Evolutionary conservation across 1,284 basidiomycete genomes (phyloP), one percentile per base, ranked within the genome.

Genomic region (Naganishia sp.): DNA sequence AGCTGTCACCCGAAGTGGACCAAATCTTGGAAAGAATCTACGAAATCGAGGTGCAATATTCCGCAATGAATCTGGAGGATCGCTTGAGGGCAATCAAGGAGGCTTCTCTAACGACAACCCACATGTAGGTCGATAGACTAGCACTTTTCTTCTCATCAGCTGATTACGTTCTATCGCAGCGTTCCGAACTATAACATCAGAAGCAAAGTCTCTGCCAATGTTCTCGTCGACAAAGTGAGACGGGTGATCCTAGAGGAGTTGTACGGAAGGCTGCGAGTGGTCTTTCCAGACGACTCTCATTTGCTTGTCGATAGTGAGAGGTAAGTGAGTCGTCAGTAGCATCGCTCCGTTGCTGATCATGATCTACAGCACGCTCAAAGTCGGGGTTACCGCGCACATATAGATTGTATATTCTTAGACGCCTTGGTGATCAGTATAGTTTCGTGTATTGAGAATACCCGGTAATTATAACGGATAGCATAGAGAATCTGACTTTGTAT

Each of bases 111-210:
- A 82, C 74, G n/a, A 78, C 82, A 0, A 87, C 86, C 0, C 86
- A 87, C 70, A 83, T 88, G 86, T 87, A 71, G 36, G 84, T 72
- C 11, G 25, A 48, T 28, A 6, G 16, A 54, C 36, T 21, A 3
- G 28, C 9, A 23, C 18, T 6, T 28, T 23, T 9, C 23, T 25
- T 11, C 21, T 13, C 18, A 18, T 44, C 43, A 28, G 18, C 16
- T 67, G 4, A 50, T 42, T 9, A 33, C 10, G 3, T 16, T 3
- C 9, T 36, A 16, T 23, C 55, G 33, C 68, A 87, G 86, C 56
- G 81, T 86, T 3, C 86, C 87, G 0, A 83, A 85, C 73, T 87
- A 88, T 69, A 80, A 84, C 69, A 82, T 87, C 48, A 75, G 82
- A 33, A 84, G 84, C 70, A 81, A 77, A 68, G 72, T 73, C 3